A percentile compares a stretch with the other conserved stretches of the same genome.
Evolutionary conservation across 2,329 filamentous ascomycete genomes (phyloP).

Genomic region (Tympanopsis confertula): DNA sequence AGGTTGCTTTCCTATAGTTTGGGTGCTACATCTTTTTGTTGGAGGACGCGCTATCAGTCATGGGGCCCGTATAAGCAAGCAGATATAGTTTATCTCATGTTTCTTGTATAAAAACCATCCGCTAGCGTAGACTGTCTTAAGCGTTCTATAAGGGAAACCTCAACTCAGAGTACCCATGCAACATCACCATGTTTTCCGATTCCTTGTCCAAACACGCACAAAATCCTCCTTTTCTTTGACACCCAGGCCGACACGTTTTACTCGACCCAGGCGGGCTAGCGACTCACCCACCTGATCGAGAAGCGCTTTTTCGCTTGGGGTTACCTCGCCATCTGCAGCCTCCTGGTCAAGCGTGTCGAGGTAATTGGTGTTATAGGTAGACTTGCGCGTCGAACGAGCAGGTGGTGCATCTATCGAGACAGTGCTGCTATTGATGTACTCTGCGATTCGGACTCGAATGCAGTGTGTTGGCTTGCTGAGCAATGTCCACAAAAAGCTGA

Average conservation of each 20-base stretch:
- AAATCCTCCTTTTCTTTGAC: constrained; percentile 48
- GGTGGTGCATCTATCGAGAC: too few species aligned
- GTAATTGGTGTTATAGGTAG: constrained; percentile 28
- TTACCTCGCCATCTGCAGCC: constrained; percentile 15
- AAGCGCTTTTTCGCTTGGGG: constrained; percentile 31
- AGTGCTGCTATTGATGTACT: constrained; percentile 22
- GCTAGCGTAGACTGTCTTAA: too few species aligned
- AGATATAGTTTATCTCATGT: too few species aligned
- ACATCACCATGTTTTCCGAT: constrained; percentile 9
- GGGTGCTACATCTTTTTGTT: too few species aligned
- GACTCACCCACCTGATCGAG: constrained; percentile 47
- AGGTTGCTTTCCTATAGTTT: too few species aligned
- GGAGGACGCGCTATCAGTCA: too few species aligned
- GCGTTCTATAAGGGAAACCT: too few species aligned
- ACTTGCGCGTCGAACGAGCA: too few species aligned
- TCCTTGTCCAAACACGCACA: constrained; percentile 39
- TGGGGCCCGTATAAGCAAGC: too few species aligned
- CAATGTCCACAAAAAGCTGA: constrained; percentile 47
- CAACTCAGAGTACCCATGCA: too few species aligned
- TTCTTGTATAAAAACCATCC: too few species aligned
- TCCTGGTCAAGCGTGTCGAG: constrained; percentile 27
- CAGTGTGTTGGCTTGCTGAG: constrained; percentile 49
- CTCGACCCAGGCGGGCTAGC: constrained; percentile 45
- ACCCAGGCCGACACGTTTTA: constrained; percentile 48
- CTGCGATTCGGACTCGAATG: constrained; percentile 52